These are phyloP conservation scores for Peronosclerospora sorghi DNA, from an alignment of 352 stramenopile species.

Conservation along the genomic window DNA sequence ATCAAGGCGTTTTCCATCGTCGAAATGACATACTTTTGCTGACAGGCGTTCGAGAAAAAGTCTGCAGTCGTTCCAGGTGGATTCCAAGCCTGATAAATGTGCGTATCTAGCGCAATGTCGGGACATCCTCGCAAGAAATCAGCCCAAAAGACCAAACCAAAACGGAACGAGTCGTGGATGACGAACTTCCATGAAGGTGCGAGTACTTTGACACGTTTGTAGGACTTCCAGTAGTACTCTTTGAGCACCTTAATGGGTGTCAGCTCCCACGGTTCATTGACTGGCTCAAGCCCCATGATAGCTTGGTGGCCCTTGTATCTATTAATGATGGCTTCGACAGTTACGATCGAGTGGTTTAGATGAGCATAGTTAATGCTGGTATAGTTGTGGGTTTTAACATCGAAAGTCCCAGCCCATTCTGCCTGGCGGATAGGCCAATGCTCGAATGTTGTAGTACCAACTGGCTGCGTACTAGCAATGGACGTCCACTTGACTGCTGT, in stretches of 20 bases:
- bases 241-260: slow-evolving; percentile 89
- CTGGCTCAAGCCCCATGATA: slow-evolving; percentile 88
- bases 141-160: slow-evolving; percentile 61
- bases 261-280: slow-evolving; percentile 95
- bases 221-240: slow-evolving; percentile 95
- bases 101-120: slow-evolving; percentile 91
- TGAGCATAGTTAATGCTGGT: slow-evolving; percentile 87
- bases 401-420: slow-evolving; percentile 88
- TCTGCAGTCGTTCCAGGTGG: slow-evolving; percentile 53
- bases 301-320: slow-evolving; percentile 83
- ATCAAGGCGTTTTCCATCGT: slow-evolving; percentile 90
- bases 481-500: slow-evolving; percentile 87
- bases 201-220: slow-evolving; percentile 88
- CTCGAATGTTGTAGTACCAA: slow-evolving; percentile 87
- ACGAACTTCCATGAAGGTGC: slow-evolving; percentile 93
- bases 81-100: slow-evolving; percentile 93
- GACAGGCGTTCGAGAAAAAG: slow-evolving; percentile 89
- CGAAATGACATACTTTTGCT: slow-evolving; percentile 82
- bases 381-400: slow-evolving; percentile 83
- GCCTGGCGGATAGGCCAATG: slow-evolving; percentile 89
- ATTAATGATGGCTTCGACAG: slow-evolving; percentile 86
- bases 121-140: slow-evolving; percentile 78
- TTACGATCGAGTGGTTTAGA: slow-evolving; percentile 85
- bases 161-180: slow-evolving; percentile 94
- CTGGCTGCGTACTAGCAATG: slow-evolving; percentile 64